Base-by-base conservation (phyloP, 805 yeast species). In the Candida rishiriensis region DNA sequence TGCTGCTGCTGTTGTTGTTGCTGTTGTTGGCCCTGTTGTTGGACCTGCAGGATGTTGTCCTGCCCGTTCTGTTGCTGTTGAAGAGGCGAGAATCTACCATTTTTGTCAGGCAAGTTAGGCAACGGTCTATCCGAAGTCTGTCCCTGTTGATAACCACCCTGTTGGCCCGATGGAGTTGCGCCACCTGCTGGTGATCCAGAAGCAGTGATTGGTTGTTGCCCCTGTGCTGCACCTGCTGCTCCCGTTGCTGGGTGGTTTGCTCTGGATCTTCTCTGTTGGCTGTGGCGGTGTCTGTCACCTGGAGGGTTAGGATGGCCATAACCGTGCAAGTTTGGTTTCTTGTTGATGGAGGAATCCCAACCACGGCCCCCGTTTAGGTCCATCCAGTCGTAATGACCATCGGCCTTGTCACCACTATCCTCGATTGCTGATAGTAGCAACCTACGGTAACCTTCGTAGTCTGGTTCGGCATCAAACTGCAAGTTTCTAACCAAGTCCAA, bases 361-460 rank as follows among this genome's bases (percentile, higher is more conserved):
- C 98, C 98, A 64, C 83, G 82, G 48, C 98, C 98, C 44, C 86
- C 88, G 63, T 93, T 93, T 55, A 93, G 73, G 57, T 85, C 86
- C 96, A 89, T 88, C 99, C 99, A 93, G 71, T 93, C 99, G 66
- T 89, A 93, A 59, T 87, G 90, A 38, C 87, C 95, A 66, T 93
- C 97, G 41, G 81, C 85, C 32, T 65, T 65, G 49, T 82, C 87
- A 40, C 82, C 85, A 41, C 83, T 73, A 30, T 84, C 81, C 40
- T 80, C 81, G 49, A 93, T 69, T 0, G 89, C 93, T 48, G 87
- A 81, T 51, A 88, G 76, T 74, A 93, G 73, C 48, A 93, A 70
- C 47, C 77, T 78, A 44, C 93, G 76, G 64, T 89, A 79, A 56
- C 87, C 88, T 52, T 87, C 91, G 68, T 93, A 93, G 65, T 88